These are phyloP conservation scores for Drosera capensis DNA, from an alignment of 148 eudicot species.

Conservation along the genomic window DNA sequence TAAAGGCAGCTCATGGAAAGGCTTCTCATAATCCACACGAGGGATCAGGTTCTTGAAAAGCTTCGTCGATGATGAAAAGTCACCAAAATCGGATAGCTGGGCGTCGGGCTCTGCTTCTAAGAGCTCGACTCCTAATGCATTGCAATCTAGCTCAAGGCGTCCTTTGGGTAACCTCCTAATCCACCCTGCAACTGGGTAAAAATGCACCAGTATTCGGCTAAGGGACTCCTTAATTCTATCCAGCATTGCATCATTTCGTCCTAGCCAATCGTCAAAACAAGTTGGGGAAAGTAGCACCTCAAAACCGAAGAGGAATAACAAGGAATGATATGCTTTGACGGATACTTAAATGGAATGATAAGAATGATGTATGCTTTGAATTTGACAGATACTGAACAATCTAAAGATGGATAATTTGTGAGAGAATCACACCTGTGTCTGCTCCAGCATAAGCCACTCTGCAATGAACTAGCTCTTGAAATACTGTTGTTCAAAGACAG, in stretches of 20 bases:
- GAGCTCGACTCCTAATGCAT: constrained; percentile 21
- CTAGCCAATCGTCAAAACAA: no score
- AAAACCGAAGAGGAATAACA: no score
- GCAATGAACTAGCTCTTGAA: no score
- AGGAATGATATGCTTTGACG: no score
- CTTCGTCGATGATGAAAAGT: constrained; percentile 9
- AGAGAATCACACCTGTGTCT: no score
- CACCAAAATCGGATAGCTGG: constrained; percentile 14
- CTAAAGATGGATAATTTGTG: no score
- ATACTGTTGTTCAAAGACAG: no score
- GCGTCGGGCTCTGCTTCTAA: constrained; percentile 17
- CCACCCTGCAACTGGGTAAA: constrained; percentile 25
- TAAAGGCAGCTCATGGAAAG: constrained; percentile 24
- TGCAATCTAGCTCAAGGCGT: constrained; percentile 22
- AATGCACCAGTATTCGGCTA: constrained; percentile 24
- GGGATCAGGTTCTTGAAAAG: constrained; percentile 18
- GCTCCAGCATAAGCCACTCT: no score
- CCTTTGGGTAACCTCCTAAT: constrained; percentile 15
- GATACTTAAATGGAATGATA: no score
- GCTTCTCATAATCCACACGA: constrained; percentile 15
- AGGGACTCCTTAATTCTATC: constrained; percentile 29
- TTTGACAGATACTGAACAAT: no score
- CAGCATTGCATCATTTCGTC: constrained; percentile 9
- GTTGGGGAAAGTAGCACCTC: no score
- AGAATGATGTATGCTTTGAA: no score